Evolutionary conservation across 1,284 basidiomycete genomes (phyloP).

Genomic region (Lentinula novae-zelandiae): DNA sequence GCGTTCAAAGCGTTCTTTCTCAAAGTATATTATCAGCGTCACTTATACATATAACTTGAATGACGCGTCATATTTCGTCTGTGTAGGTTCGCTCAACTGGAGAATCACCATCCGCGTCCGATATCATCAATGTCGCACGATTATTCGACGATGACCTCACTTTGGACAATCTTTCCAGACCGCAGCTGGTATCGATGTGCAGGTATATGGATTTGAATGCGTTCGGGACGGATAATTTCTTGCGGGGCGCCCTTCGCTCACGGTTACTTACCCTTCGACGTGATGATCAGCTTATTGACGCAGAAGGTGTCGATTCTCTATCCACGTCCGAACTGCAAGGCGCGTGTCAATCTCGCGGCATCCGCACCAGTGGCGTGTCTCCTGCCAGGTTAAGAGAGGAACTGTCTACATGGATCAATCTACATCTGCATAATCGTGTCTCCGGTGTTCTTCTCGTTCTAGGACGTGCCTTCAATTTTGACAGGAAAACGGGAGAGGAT

Average conservation of each 20-base stretch:
- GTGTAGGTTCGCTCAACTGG: conserved; percentile 87
- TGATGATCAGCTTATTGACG: conserved; percentile 91
- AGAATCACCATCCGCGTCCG: conserved; percentile 84
- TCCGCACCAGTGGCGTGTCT: conserved; percentile 83
- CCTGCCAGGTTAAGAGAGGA: conserved; percentile 86
- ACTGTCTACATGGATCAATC: conserved; percentile 88
- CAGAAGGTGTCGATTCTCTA: conserved; percentile 90
- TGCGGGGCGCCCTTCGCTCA: conserved; percentile 89
- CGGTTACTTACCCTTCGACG: conserved; percentile 82
- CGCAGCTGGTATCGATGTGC: conserved; percentile 96
- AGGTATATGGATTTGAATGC: conserved; percentile 98
- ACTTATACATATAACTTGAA: not conserved
- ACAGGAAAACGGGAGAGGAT: conserved; percentile 65
- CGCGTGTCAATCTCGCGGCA: conserved; percentile 93
- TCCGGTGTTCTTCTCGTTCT: conserved; percentile 94
- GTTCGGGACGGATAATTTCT: conserved; percentile 98
- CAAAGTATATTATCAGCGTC: conserved; percentile 52
- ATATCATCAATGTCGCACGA: conserved; percentile 93
- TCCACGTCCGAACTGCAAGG: conserved; percentile 87
- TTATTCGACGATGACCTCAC: conserved; percentile 98
- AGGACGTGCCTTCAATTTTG: conserved; percentile 93
- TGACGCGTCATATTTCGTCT: conserved; percentile 1
- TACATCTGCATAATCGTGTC: conserved; percentile 86
- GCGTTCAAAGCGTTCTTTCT: conserved; percentile 99
- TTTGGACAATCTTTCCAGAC: conserved; percentile 95